These are phyloP conservation scores for Melanogaster broomeanus DNA, from an alignment of 768 basidiomycete species.

Conservation along the genomic window DNA sequence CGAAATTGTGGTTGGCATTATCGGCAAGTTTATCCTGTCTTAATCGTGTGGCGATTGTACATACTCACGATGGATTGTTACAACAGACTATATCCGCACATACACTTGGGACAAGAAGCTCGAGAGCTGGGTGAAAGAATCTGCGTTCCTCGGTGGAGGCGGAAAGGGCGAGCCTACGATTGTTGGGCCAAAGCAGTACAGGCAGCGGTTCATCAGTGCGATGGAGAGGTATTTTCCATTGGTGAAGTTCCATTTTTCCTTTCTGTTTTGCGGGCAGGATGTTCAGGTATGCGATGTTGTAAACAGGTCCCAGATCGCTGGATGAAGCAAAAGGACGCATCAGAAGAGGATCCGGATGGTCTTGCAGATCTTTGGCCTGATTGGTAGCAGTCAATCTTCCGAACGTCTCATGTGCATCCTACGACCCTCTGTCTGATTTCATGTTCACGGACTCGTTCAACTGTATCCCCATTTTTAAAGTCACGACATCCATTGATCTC, in stretches of 20 bases:
- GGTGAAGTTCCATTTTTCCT: slow-evolving; percentile 43
- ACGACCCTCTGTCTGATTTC: slow-evolving; percentile 2
- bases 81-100: slow-evolving; percentile 86
- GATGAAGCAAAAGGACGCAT: slow-evolving; percentile 83
- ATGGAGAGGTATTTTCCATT: slow-evolving; percentile 91
- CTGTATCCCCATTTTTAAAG: neutral
- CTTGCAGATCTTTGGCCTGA: slow-evolving; percentile 65
- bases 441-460: slow-evolving; percentile 1
- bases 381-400: slow-evolving; percentile 40
- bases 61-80: slow-evolving; percentile 6
- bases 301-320: slow-evolving; percentile 84
- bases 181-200: slow-evolving; percentile 93
- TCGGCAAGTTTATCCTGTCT: slow-evolving; percentile 66
- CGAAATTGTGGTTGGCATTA: slow-evolving; percentile 95
- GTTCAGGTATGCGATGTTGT: neutral
- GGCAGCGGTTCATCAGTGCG: slow-evolving; percentile 80
- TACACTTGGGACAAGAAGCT: slow-evolving; percentile 99
- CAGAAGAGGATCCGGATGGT: slow-evolving; percentile 69
- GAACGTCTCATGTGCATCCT: neutral
- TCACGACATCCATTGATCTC: neutral
- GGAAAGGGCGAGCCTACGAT: slow-evolving; percentile 93
- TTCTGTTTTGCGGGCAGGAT: neutral
- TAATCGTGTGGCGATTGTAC: neutral
- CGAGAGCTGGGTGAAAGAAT: slow-evolving; percentile 98
- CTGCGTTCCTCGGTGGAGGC: slow-evolving; percentile 81